phyloP scores from a whole-genome alignment of 805 yeast species.

The Suhomyces faveliae region DNA sequence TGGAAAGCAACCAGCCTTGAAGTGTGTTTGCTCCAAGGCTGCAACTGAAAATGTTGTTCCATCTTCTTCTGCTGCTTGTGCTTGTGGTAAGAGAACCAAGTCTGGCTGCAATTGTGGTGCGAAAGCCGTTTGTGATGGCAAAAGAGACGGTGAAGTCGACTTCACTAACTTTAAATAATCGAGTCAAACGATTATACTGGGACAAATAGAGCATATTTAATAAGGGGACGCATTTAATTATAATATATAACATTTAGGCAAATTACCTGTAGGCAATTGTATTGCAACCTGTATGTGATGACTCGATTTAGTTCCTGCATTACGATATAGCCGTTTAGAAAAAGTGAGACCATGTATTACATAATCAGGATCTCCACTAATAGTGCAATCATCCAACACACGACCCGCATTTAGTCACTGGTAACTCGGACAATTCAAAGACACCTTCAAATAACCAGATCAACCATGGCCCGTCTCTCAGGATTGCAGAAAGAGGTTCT shows the following conservation, averaged over 20 bases:
- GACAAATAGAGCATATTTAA: not conserved
- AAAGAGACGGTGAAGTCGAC: conserved; percentile 58
- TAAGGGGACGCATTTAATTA: not conserved
- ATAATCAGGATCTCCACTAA: too few relatives aligned
- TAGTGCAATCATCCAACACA: not conserved
- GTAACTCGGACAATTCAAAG: not conserved
- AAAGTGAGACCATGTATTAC: not conserved
- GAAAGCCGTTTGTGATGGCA: conserved; percentile 22
- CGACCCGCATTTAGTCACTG: not conserved
- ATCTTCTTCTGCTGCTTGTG: conserved; percentile 44
- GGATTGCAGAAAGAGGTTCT: conserved; percentile 49
- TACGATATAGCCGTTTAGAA: not conserved
- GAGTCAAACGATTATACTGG: not conserved
- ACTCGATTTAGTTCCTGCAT: not conserved
- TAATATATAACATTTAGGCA: not conserved
- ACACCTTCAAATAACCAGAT: not conserved
- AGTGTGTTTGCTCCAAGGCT: conserved; percentile 55
- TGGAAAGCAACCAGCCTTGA: conserved; percentile 57
- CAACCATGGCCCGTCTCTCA: conserved; percentile 37
- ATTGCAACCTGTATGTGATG: too few relatives aligned
- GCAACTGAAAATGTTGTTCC: conserved; percentile 50
- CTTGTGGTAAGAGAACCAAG: conserved; percentile 58
- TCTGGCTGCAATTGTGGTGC: conserved; percentile 57
- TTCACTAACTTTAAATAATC: conserved; percentile 42
- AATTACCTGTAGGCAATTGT: not conserved